phyloP scores from a whole-genome alignment of 192 early-diverging fungal species.

The Neocallimastix lanati region DNA sequence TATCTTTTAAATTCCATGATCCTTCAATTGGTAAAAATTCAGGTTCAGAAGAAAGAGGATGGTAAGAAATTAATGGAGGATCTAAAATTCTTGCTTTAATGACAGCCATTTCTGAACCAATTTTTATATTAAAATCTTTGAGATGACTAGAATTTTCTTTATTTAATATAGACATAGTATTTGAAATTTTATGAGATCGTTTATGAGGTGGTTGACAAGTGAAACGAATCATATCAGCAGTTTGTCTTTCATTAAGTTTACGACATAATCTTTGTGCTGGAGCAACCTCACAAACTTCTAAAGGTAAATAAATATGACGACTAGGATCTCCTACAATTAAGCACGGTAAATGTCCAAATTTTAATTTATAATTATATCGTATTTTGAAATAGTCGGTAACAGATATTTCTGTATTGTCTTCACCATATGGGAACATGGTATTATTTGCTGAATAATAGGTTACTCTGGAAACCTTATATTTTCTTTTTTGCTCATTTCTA shows the following conservation, averaged over 20 bases:
- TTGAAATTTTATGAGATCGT: constrained; percentile 66
- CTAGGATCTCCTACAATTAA: constrained; percentile 51
- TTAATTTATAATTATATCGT: constrained; percentile 50
- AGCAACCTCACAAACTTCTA: constrained; percentile 76
- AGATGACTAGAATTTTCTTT: constrained; percentile 53
- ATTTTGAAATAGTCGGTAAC: constrained; percentile 63
- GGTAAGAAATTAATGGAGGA: constrained; percentile 56
- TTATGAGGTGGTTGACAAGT: constrained; percentile 67
- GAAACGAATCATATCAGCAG: constrained; percentile 87
- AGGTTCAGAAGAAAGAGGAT: constrained; percentile 37
- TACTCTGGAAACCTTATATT: constrained; percentile 50
- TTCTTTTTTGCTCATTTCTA: constrained; percentile 40
- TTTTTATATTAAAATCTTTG: constrained; percentile 52
- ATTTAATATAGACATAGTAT: constrained; percentile 41
- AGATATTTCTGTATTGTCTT: constrained; percentile 27
- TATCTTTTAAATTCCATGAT: constrained; percentile 12
- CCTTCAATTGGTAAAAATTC: constrained; percentile 28
- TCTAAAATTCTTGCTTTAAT: constrained; percentile 50
- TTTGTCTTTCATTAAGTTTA: constrained; percentile 69
- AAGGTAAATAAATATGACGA: constrained; percentile 47
- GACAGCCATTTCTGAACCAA: constrained; percentile 21
- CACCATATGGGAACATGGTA: constrained; percentile 43
- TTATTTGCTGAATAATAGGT: constrained; percentile 40
- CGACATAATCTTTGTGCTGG: constrained; percentile 65
- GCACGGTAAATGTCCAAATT: constrained; percentile 62